These are phyloP conservation scores for Aspergillus persii DNA, from an alignment of 2,329 filamentous ascomycete species.

Conservation along the genomic window DNA sequence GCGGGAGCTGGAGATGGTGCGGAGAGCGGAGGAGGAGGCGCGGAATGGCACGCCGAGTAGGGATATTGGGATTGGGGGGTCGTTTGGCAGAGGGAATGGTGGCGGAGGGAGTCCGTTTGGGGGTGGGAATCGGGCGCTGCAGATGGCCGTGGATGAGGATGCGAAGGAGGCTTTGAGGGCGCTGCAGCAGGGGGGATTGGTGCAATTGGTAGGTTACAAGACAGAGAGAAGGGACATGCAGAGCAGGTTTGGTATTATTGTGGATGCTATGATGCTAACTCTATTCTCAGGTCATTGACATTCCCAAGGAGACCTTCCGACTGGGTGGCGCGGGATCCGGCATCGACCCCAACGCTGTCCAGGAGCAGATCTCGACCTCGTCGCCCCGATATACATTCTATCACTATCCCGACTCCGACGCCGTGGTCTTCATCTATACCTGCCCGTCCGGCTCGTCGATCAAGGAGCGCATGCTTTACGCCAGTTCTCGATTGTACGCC, in stretches of 20 bases:
- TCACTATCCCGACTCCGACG: constrained; percentile 48
- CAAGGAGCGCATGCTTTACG: constrained; percentile 66
- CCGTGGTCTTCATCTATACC: constrained; percentile 62
- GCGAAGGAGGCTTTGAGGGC: constrained; percentile 51
- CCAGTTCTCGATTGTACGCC: constrained; percentile 56
- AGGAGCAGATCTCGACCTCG: constrained; percentile 47
- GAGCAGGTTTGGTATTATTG: neutral
- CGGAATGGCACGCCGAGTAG: constrained; percentile 52
- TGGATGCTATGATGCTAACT: constrained; percentile 18
- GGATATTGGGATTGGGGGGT: constrained; percentile 47
- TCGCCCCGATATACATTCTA: constrained; percentile 64
- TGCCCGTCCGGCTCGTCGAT: constrained; percentile 61
- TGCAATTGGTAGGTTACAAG: constrained; percentile 49
- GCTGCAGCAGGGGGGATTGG: constrained; percentile 40
- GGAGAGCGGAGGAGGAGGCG: constrained; percentile 59
- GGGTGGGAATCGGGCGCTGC: constrained; percentile 43
- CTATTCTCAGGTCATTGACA: constrained; percentile 36
- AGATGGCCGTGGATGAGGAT: constrained; percentile 53
- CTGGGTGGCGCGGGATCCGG: constrained; percentile 48
- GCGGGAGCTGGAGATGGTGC: constrained; percentile 55
- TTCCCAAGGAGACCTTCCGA: constrained; percentile 54
- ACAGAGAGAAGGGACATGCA: neutral
- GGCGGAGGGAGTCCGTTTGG: constrained; percentile 19
- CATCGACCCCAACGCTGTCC: constrained; percentile 45
- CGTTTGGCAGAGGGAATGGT: constrained; percentile 23